Evolutionary conservation across 352 stramenopile genomes (phyloP).

Genomic region (Pythium dissimile): DNA sequence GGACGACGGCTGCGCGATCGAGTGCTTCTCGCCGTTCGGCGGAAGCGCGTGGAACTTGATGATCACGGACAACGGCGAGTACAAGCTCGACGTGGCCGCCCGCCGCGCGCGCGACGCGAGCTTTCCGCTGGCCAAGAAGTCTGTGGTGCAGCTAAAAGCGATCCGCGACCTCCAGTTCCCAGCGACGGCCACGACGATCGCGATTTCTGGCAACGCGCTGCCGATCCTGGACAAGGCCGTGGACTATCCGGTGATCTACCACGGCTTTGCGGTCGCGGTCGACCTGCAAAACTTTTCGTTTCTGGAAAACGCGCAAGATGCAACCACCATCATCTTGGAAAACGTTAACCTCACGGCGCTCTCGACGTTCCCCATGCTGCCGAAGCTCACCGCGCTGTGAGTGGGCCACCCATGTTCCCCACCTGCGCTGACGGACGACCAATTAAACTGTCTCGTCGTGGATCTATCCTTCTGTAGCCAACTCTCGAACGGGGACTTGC

Average conservation of each 20-base stretch:
- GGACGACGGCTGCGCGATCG: slow-evolving; percentile 24
- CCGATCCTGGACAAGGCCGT: slow-evolving; percentile 33
- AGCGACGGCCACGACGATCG: slow-evolving; percentile 27
- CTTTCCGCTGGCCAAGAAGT: slow-evolving; percentile 30
- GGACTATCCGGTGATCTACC: slow-evolving; percentile 25
- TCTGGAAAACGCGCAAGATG: slow-evolving; percentile 22
- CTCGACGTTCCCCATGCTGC: slow-evolving; percentile 22
- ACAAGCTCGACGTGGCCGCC: slow-evolving; percentile 27
- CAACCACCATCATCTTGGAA: slow-evolving; percentile 33
- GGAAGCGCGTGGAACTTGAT: slow-evolving; percentile 30
- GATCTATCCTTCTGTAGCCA: no score
- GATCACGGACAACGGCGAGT: slow-evolving; percentile 28
- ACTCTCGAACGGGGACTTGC: slow-evolving; percentile 12
- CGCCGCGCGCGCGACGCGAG: slow-evolving; percentile 4
- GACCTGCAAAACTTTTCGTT: slow-evolving; percentile 19
- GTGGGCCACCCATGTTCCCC: no score
- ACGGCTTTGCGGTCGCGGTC: slow-evolving; percentile 22
- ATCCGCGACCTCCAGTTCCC: slow-evolving; percentile 32
- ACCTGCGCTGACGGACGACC: no score
- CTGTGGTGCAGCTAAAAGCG: slow-evolving; percentile 9
- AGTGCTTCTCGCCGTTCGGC: slow-evolving; percentile 37
- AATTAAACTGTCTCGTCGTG: no score
- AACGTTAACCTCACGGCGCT: slow-evolving; percentile 36
- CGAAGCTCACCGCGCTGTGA: slow-evolving; percentile 30
- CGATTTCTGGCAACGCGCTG: slow-evolving; percentile 35